Evolutionary conservation across 1,284 basidiomycete species (phyloP).

Genomic region (Wallemia hederae): DNA sequence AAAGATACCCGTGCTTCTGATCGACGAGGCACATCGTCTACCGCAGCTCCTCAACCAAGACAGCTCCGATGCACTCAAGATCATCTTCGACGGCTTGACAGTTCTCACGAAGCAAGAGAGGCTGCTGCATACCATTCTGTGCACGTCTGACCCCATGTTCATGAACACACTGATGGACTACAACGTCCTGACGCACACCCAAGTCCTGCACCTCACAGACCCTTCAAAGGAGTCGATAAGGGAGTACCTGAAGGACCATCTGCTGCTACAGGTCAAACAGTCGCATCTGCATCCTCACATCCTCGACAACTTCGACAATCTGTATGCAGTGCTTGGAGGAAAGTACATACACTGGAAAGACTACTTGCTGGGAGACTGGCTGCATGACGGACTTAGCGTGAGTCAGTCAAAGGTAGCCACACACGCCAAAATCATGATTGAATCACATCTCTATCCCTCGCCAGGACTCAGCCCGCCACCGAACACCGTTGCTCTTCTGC

Average conservation of each 20-base stretch:
- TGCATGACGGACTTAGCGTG: background rate
- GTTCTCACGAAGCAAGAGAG: constrained; percentile 57
- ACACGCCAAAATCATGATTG: constrained; percentile 39
- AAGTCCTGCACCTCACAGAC: constrained; percentile 49
- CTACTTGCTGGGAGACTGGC: constrained; percentile 32
- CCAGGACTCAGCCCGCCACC: constrained; percentile 21
- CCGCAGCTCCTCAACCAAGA: constrained; percentile 26
- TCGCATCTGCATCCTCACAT: constrained; percentile 24
- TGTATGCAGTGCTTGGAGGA: constrained; percentile 49
- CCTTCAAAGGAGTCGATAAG: constrained; percentile 37
- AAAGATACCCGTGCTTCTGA: constrained; percentile 38
- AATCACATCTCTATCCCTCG: constrained; percentile 41
- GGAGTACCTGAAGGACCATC: constrained; percentile 29
- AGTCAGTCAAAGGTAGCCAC: constrained; percentile 26
- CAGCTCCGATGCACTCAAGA: constrained; percentile 26
- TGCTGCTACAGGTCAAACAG: constrained; percentile 29
- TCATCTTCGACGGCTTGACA: constrained; percentile 46
- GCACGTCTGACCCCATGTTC: constrained; percentile 54
- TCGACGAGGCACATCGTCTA: constrained; percentile 52
- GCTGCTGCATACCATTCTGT: constrained; percentile 49
- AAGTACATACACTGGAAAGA: constrained; percentile 51
- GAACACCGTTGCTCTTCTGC: constrained; percentile 11
- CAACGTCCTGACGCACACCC: constrained; percentile 10
- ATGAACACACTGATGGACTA: constrained; percentile 23
- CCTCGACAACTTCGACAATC: constrained; percentile 27